A percentile compares a stretch with the other conserved stretches of the same genome.
phyloP scores from a whole-genome alignment of 768 basidiomycete genomes.

The Dictyophora rubrovolvata region DNA sequence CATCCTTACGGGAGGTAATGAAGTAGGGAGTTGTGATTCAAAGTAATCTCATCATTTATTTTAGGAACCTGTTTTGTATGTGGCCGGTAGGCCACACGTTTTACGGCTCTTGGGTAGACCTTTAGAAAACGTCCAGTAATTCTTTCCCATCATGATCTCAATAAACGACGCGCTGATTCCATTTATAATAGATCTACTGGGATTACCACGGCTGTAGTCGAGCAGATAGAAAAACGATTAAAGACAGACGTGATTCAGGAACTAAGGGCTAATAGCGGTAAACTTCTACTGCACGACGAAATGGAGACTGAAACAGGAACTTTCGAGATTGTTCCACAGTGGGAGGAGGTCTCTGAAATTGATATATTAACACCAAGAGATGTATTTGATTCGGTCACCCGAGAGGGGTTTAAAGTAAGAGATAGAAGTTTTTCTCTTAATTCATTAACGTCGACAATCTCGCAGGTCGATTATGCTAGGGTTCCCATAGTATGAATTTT shows the following conservation, averaged over 20 bases:
- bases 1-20: constrained; percentile 78
- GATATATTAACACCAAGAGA: constrained; percentile 86
- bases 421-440: constrained; percentile 3
- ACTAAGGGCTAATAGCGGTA: constrained; percentile 55
- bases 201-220: constrained; percentile 81
- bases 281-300: constrained; percentile 90
- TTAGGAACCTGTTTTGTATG: constrained; percentile 88
- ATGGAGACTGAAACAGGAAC: constrained; percentile 85
- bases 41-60: constrained; percentile 5
- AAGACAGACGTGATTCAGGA: constrained; percentile 84
- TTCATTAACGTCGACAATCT: background rate
- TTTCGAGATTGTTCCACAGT: constrained; percentile 87
- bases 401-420: constrained; percentile 67
- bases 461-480: constrained; percentile 76
- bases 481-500: constrained; percentile 61
- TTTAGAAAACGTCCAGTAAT: constrained; percentile 89
- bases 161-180: background rate
- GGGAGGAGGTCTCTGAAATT: constrained; percentile 75
- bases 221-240: constrained; percentile 80
- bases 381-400: constrained; percentile 61
- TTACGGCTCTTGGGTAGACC: constrained; percentile 80
- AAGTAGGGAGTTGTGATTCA: constrained; percentile 10
- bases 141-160: constrained; percentile 1
- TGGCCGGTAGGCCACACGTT: constrained; percentile 82
- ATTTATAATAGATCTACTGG: constrained; percentile 67